These are phyloP conservation scores for Schizophyllum amplum DNA, from an alignment of 1,284 basidiomycete genomes.

Conservation along the genomic window DNA sequence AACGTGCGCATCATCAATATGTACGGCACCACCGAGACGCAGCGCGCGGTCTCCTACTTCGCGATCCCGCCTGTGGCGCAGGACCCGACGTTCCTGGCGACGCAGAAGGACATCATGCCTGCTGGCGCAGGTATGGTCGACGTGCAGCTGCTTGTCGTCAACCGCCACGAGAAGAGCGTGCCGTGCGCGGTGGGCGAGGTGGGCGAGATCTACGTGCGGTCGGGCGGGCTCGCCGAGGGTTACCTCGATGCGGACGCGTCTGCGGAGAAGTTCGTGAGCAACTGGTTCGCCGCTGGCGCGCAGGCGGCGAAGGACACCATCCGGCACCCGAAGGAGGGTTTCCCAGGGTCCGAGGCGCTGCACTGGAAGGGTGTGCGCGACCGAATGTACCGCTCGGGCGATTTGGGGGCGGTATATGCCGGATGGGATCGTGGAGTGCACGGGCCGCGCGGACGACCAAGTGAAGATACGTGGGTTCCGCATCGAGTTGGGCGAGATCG, in stretches of 20 bases:
- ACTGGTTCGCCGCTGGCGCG: constrained; percentile 74
- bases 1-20: constrained; percentile 98
- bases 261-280: constrained; percentile 84
- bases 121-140: constrained; percentile 98
- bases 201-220: constrained; percentile 98
- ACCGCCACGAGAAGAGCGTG: constrained; percentile 83
- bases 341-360: constrained; percentile 61
- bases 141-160: constrained; percentile 96
- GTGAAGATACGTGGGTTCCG: constrained; percentile 99
- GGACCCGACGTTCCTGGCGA: constrained; percentile 87
- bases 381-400: constrained; percentile 96
- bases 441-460: constrained; percentile 96
- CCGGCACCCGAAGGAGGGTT: constrained; percentile 41
- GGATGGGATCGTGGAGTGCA: constrained; percentile 93
- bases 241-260: constrained; percentile 86
- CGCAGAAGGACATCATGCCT: constrained; percentile 97
- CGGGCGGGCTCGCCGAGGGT: constrained; percentile 92
- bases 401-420: constrained; percentile 94
- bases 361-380: constrained; percentile 97
- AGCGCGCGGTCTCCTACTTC: constrained; percentile 98
- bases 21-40: constrained; percentile 99
- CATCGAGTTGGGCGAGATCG: constrained; percentile 98
- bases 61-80: constrained; percentile 81
- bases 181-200: constrained; percentile 95
- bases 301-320: constrained; percentile 65